Evolutionary conservation across 257 asterid genomes (phyloP).

Genomic region (Nicotiana paniculata): DNA sequence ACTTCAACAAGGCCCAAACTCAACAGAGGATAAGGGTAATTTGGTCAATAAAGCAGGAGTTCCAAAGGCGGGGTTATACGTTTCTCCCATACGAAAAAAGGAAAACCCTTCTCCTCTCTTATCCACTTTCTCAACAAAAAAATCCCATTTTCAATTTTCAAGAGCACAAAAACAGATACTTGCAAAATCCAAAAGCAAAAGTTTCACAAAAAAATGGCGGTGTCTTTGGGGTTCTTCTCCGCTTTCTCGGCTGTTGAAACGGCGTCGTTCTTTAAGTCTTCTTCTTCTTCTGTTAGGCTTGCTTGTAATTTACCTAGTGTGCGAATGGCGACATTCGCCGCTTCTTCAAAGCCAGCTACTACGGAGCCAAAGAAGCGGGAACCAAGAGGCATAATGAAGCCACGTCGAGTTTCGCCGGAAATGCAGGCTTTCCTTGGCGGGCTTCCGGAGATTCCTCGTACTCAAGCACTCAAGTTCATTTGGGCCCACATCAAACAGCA

Average conservation of each 20-base stretch:
- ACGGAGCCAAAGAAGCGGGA: conserved; percentile 14
- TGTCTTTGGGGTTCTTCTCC: background rate
- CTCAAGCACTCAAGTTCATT: conserved; percentile 20
- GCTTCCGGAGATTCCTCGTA: conserved; percentile 19
- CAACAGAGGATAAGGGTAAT: too few species aligned
- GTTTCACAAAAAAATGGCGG: background rate
- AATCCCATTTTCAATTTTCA: background rate
- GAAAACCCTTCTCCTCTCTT: background rate
- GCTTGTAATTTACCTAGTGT: background rate
- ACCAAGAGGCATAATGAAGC: conserved; percentile 21
- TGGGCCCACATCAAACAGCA: conserved; percentile 22
- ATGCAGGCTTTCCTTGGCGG: conserved; percentile 17
- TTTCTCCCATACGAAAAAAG: background rate
- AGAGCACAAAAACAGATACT: background rate
- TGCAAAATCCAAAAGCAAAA: background rate
- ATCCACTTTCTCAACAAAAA: background rate
- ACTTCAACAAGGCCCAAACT: too few species aligned
- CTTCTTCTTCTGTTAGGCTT: background rate
- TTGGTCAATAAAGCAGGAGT: too few species aligned
- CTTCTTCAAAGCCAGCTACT: background rate
- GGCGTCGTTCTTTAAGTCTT: background rate
- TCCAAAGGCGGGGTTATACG: too few species aligned
- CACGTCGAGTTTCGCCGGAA: conserved; percentile 19
- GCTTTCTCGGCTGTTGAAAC: background rate
- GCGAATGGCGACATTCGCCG: background rate